phyloP scores from a whole-genome alignment of 495 filamentous ascomycete genomes.

The Margaritispora aquatica region DNA sequence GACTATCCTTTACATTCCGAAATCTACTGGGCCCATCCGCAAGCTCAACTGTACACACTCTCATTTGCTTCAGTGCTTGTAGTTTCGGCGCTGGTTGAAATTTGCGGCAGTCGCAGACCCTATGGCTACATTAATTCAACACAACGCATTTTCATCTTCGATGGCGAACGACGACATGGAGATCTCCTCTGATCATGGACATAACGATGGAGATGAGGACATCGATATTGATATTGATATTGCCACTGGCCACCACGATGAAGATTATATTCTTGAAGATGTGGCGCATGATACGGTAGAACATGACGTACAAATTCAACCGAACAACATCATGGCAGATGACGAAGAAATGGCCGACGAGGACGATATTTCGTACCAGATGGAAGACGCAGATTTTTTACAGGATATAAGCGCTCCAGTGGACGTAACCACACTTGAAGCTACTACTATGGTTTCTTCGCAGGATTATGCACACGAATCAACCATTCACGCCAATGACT shows the following conservation, averaged over 20 bases:
- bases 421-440: not conserved
- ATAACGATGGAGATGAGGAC: conserved; percentile 45
- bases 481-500: not conserved
- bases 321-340: conserved; percentile 26
- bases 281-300: conserved; percentile 23
- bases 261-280: conserved; percentile 58
- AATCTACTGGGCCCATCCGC: too few relatives aligned
- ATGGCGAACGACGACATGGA: conserved; percentile 55
- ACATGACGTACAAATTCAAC: conserved; percentile 6
- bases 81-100: too few relatives aligned
- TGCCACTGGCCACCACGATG: conserved; percentile 45
- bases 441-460: not conserved
- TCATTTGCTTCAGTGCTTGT: too few relatives aligned
- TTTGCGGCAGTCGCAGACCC: too few relatives aligned
- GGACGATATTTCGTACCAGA: conserved; percentile 31
- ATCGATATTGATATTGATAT: conserved; percentile 74
- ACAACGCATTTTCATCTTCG: conserved; percentile 9
- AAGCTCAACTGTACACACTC: too few relatives aligned
- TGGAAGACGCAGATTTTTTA: conserved; percentile 30
- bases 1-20: too few relatives aligned
- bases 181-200: conserved; percentile 41
- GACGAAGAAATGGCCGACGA: conserved; percentile 45
- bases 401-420: conserved; percentile 3
- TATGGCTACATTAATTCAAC: not conserved
- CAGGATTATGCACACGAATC: not conserved